Evolutionary conservation across 1,139 yeast genomes (phyloP), one percentile per base, ranked within the genome.

Genomic region (Kodamaea fungicola): DNA sequence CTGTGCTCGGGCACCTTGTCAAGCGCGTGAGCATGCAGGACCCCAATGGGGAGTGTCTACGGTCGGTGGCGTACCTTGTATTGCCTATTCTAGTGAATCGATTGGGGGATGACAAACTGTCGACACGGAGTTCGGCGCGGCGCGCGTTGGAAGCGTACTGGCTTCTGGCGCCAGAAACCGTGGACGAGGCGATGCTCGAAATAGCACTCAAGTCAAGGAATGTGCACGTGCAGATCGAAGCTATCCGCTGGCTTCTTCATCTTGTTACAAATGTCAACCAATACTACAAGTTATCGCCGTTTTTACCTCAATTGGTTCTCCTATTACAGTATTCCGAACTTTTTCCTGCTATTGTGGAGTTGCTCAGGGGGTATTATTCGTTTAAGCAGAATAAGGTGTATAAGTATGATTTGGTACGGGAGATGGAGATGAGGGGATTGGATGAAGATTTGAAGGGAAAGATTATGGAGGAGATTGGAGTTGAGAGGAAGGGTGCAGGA

Each of bases 11-110:
- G 42, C 92, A 88, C 53, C 62, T 88, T 33, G 76, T 86, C 22
- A 86, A 85, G 49, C 68, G 96, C 12, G 79, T 86, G 2, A 78
- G 85, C 36, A 78, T 82, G 58, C 96, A 87, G 61, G 82, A 84
- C 46, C 45, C 46, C 23, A 70, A 79, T 1, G 67, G 71, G 1
- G 35, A 45, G 9, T 64, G 74, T 2, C 65, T 89, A 32, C 67
- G 66, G 38, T 62, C 62, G 1, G 74, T 76, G 30, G 68, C 78
- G 23, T 67, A 62, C 33, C 59, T 67, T 21, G 75, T 80, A 3
- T 59, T 82, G 9, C 90, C 92, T 1, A 65, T 78, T 8, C 57
- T 84, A 19, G 60, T 84, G 9, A 70, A 69, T 37, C 67, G 75
- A 32, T 57, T 83, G 31, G 74, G 74, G 2, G 85, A 78, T 43